Evolutionary conservation across 192 early-diverging fungal species (phyloP).

Genomic region (Piromyces finnis): DNA sequence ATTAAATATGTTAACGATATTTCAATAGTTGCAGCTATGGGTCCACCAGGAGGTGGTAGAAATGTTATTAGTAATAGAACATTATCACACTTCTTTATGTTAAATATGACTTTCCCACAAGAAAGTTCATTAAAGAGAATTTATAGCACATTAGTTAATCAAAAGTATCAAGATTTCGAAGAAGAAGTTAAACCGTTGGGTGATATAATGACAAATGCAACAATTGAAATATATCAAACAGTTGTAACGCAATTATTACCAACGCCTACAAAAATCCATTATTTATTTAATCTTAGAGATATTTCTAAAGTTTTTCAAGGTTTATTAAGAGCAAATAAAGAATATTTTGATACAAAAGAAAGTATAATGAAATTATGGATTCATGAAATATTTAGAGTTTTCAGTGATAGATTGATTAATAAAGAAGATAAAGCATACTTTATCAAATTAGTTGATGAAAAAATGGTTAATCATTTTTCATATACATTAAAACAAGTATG

Average conservation of each 20-base stretch:
- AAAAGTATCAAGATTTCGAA: constrained; percentile 28
- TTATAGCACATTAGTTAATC: constrained; percentile 29
- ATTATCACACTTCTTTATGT: constrained; percentile 30
- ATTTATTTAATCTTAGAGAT: constrained; percentile 38
- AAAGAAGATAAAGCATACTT: constrained; percentile 9
- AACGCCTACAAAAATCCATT: constrained; percentile 40
- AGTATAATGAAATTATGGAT: constrained; percentile 36
- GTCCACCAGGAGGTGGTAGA: constrained; percentile 35
- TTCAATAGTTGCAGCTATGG: constrained; percentile 30
- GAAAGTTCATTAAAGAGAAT: constrained; percentile 25
- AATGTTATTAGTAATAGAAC: constrained; percentile 31
- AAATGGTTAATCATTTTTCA: constrained; percentile 1
- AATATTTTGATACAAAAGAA: constrained; percentile 10
- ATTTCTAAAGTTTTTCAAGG: constrained; percentile 37
- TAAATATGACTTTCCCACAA: constrained; percentile 30
- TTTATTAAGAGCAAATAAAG: constrained; percentile 16
- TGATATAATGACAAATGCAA: constrained; percentile 20
- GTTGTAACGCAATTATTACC: constrained; percentile 31
- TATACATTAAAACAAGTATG: not conserved
- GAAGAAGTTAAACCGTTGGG: constrained; percentile 13
- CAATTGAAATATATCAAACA: constrained; percentile 24
- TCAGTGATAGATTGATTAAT: constrained; percentile 32
- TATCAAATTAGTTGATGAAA: not conserved
- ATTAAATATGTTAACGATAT: constrained; percentile 24
- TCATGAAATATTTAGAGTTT: constrained; percentile 35